These are phyloP conservation scores for Ustilago nuda DNA, from an alignment of 1,284 basidiomycete species.

Conservation along the genomic window DNA sequence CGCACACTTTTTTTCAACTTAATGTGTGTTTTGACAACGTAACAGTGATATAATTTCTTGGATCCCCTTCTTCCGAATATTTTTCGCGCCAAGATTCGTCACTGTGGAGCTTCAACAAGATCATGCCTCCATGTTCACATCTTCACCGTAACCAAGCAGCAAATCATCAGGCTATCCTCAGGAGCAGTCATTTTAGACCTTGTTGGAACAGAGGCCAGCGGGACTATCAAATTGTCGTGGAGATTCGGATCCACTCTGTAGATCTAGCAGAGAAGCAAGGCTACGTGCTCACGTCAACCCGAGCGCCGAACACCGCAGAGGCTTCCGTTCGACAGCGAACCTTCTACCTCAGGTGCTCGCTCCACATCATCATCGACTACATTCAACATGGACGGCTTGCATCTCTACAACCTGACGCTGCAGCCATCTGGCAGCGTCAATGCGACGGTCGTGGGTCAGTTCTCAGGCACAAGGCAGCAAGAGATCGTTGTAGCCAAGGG, in stretches of 20 bases:
- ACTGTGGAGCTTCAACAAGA: constrained; percentile 1
- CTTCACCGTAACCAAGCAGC: not conserved
- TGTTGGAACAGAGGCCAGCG: not conserved
- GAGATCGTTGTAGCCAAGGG: constrained; percentile 65
- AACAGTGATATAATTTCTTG: not conserved
- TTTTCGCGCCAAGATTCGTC: constrained; percentile 32
- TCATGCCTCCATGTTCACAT: constrained; percentile 4
- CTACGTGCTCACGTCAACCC: not conserved
- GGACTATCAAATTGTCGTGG: not conserved
- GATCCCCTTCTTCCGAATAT: constrained; percentile 26
- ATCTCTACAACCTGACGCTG: constrained; percentile 67
- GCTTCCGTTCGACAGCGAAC: not conserved
- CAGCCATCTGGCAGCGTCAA: constrained; percentile 61
- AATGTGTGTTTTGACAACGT: not conserved
- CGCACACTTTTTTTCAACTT: not conserved
- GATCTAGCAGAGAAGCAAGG: not conserved
- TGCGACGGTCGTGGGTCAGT: constrained; percentile 65
- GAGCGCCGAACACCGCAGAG: not conserved
- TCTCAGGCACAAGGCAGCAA: constrained; percentile 65
- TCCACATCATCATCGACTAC: too few relatives aligned
- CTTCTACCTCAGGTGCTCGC: not conserved
- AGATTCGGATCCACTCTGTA: not conserved
- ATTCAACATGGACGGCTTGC: constrained; percentile 54
- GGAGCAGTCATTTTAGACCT: not conserved
- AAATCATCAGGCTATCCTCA: not conserved